A percentile compares a stretch with the other conserved stretches of the same genome.
These are phyloP conservation scores for Penicillium oxalicum DNA, from an alignment of 2,329 filamentous ascomycete species.

Conservation along the genomic window DNA sequence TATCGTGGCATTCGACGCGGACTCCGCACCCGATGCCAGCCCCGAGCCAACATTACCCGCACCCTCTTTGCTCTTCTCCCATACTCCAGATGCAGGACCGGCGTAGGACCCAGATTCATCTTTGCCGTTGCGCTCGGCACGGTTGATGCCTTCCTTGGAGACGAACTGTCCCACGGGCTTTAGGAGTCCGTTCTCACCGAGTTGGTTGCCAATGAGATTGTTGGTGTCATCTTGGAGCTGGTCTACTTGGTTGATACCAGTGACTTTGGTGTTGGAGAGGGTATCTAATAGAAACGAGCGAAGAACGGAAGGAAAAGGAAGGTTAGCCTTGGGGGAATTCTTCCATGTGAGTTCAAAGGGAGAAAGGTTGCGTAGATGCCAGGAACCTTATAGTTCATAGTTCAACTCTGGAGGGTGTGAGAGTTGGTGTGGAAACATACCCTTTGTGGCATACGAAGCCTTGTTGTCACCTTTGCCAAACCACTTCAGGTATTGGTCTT, in stretches of 20 bases:
- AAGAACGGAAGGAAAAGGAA: too few relatives aligned
- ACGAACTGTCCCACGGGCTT: slow-evolving; percentile 46
- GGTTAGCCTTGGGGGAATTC: too few relatives aligned
- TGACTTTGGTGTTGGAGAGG: slow-evolving; percentile 49
- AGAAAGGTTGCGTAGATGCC: too few relatives aligned
- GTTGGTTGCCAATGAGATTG: slow-evolving; percentile 44
- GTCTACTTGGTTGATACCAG: slow-evolving; percentile 47
- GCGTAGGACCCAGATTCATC: slow-evolving; percentile 45
- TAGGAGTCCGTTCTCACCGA: slow-evolving; percentile 48
- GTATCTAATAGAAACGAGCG: slow-evolving; percentile 33
- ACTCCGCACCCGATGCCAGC: slow-evolving; percentile 3
- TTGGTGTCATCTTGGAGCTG: slow-evolving; percentile 48
- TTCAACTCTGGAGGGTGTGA: not conserved
- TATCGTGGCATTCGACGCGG: not conserved
- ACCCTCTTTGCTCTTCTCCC: slow-evolving; percentile 3
- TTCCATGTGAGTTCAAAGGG: too few relatives aligned
- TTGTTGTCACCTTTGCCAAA: slow-evolving; percentile 53
- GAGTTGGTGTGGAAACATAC: slow-evolving; percentile 33
- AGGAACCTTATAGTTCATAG: too few relatives aligned
- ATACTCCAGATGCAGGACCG: slow-evolving; percentile 4
- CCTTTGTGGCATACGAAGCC: slow-evolving; percentile 49
- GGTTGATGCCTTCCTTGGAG: slow-evolving; percentile 50
- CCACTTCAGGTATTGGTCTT: slow-evolving; percentile 51
- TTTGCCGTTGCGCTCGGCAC: slow-evolving; percentile 50
- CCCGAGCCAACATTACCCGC: slow-evolving; percentile 1